Conservation (phyloP, 352 stramenopile species). For the Phytophthora citrophthora region DNA sequence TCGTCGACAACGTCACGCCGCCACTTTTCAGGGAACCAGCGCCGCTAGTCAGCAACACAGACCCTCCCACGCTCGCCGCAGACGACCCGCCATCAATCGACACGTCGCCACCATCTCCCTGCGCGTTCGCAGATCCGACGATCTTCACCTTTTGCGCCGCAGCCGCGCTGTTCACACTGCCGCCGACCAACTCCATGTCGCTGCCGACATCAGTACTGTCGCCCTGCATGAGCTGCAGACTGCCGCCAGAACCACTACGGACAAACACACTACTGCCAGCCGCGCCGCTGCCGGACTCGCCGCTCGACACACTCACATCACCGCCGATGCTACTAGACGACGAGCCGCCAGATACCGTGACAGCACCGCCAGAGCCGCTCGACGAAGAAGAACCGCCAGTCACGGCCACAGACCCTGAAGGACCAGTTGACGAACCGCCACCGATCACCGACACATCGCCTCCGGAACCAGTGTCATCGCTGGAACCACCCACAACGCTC, state of each 20-base stretch:
- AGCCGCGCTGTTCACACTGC: conserved; percentile 14
- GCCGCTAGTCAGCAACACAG: too few species aligned
- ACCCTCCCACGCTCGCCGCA: too few species aligned
- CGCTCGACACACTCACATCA: conserved; percentile 23
- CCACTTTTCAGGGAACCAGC: too few species aligned
- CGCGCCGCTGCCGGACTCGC: background rate
- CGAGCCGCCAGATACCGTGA: conserved; percentile 26
- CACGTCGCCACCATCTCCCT: conserved; percentile 32
- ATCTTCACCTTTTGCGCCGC: conserved; percentile 27
- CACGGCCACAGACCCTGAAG: conserved; percentile 16
- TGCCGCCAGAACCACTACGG: conserved; percentile 17
- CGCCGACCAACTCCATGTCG: conserved; percentile 33
- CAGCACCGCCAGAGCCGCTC: conserved; percentile 17
- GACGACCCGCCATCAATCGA: conserved; percentile 13
- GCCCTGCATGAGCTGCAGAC: conserved; percentile 29
- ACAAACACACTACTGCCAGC: conserved; percentile 19
- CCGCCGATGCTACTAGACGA: conserved; percentile 28
- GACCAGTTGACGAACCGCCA: conserved; percentile 3
- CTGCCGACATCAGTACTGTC: conserved; percentile 23
- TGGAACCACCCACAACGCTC: conserved; percentile 23
- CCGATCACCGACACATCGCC: conserved; percentile 11
- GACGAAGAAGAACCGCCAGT: conserved; percentile 23
- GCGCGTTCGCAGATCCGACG: conserved; percentile 29
- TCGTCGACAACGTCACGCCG: too few species aligned
- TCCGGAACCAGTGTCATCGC: conserved; percentile 6